Evolutionary conservation across 2,329 filamentous ascomycete species (phyloP).

Genomic region (Aspergillus thermomutatus): DNA sequence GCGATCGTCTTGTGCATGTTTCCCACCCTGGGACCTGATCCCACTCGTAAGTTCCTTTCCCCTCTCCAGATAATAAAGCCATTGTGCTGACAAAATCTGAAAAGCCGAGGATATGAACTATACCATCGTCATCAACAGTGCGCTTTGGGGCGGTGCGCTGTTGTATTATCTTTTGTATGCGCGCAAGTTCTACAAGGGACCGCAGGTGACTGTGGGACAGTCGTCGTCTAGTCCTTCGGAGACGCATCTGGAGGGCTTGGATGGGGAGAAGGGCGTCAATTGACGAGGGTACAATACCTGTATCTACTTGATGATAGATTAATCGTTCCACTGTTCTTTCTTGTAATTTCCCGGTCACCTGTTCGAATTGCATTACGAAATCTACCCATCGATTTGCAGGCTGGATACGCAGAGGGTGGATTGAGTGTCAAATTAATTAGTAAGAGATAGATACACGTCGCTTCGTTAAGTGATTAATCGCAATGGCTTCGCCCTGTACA

Average conservation of each 20-base stretch:
- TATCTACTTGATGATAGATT: too few relatives aligned
- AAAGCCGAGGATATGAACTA: conserved; percentile 56
- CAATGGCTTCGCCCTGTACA: too few relatives aligned
- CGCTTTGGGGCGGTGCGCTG: conserved; percentile 55
- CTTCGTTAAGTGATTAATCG: too few relatives aligned
- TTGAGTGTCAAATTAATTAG: neutral
- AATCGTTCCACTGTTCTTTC: neutral
- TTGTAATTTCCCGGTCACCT: neutral
- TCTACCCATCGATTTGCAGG: neutral
- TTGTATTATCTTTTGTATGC: conserved; percentile 56
- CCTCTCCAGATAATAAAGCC: conserved; percentile 1
- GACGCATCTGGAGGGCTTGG: neutral
- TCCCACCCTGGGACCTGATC: conserved; percentile 54
- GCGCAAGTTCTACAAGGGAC: conserved; percentile 59
- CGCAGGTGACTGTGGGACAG: conserved; percentile 53
- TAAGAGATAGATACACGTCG: neutral
- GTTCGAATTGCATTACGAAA: too few relatives aligned
- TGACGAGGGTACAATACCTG: neutral
- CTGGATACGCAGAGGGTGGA: neutral
- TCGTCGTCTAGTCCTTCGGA: conserved; percentile 11
- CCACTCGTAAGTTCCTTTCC: conserved; percentile 37
- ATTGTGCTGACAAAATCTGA: neutral
- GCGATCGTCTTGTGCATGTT: conserved; percentile 58
- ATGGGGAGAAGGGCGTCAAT: neutral
- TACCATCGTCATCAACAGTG: conserved; percentile 57